Percentiles rank a stretch among this genome's conserved stretches.
Evolutionary conservation across 805 yeast species (phyloP).

Genomic region (Monosporozyma servazzii): DNA sequence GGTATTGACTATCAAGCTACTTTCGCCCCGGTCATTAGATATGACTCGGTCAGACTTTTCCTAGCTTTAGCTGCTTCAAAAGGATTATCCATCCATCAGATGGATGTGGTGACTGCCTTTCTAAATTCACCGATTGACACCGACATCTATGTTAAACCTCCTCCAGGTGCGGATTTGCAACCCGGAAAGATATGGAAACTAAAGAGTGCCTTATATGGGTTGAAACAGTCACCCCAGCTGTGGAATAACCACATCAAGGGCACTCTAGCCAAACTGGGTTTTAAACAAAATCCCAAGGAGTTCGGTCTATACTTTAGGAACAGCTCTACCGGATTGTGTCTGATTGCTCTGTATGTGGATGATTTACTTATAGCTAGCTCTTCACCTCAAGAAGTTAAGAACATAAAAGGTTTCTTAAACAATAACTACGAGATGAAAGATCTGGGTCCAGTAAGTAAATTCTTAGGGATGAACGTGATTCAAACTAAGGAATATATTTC

Average conservation of each 20-base stretch:
- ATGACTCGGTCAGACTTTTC: slow-evolving; percentile 12
- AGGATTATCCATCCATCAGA: slow-evolving; percentile 9
- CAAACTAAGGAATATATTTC: slow-evolving; percentile 2
- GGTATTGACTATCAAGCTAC: slow-evolving; percentile 23
- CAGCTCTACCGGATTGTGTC: too few relatives aligned
- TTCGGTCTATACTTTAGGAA: too few relatives aligned
- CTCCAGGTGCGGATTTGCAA: slow-evolving; percentile 3
- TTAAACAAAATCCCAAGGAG: too few relatives aligned
- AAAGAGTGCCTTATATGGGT: slow-evolving; percentile 9
- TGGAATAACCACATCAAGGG: too few relatives aligned
- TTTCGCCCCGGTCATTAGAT: slow-evolving; percentile 23
- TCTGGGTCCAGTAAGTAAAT: slow-evolving; percentile 4
- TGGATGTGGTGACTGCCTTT: slow-evolving; percentile 19
- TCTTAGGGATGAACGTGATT: slow-evolving; percentile 5
- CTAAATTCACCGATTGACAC: neutral
- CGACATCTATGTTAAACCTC: slow-evolving; percentile 1
- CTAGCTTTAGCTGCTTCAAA: slow-evolving; percentile 5
- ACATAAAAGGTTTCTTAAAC: too few relatives aligned
- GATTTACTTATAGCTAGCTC: too few relatives aligned
- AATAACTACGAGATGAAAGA: slow-evolving; percentile 3
- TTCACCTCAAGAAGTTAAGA: too few relatives aligned
- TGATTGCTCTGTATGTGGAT: too few relatives aligned
- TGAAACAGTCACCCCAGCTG: slow-evolving; percentile 17
- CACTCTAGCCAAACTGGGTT: too few relatives aligned
- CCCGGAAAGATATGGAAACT: slow-evolving; percentile 7